phyloP scores from a whole-genome alignment of 371 early-diverging fungal species.

The Apophysomyces elegans region DNA sequence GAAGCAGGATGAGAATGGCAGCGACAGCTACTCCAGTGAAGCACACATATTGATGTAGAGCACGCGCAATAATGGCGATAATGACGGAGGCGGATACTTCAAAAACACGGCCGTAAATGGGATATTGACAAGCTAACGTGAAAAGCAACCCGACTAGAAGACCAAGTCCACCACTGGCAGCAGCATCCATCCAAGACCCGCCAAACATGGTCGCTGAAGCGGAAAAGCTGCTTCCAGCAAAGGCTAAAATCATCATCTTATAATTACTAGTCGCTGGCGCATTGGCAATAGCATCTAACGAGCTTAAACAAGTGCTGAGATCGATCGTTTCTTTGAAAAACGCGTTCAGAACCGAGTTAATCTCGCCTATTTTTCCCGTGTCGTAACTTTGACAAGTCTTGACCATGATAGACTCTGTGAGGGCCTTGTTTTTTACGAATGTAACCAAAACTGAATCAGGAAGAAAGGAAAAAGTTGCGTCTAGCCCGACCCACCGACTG shows the following conservation, averaged over 20 bases:
- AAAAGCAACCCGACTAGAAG: constrained; percentile 34
- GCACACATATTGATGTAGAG: constrained; percentile 39
- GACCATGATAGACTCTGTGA: constrained; percentile 43
- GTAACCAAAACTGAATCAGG: constrained; percentile 48
- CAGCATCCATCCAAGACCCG: constrained; percentile 47
- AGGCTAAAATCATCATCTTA: constrained; percentile 10
- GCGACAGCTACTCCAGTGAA: constrained; percentile 46
- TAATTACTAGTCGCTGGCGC: constrained; percentile 44
- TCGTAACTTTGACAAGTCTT: constrained; percentile 43
- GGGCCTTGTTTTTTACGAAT: constrained; percentile 19
- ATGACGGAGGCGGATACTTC: constrained; percentile 45
- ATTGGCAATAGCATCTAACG: constrained; percentile 31
- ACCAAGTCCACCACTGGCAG: constrained; percentile 34
- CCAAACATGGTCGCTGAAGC: constrained; percentile 40
- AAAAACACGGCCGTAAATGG: constrained; percentile 47
- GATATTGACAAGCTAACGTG: constrained; percentile 34
- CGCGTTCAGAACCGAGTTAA: constrained; percentile 40
- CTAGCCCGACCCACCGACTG: constrained; percentile 25
- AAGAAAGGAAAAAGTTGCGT: constrained; percentile 42
- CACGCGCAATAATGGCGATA: constrained; percentile 41
- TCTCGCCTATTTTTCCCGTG: constrained; percentile 41
- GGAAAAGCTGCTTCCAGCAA: constrained; percentile 34
- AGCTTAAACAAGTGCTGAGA: constrained; percentile 31
- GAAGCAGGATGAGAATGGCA: constrained; percentile 61
- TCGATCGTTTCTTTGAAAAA: constrained; percentile 26